These are phyloP conservation scores for Aspergillus cavernicola DNA, from an alignment of 495 filamentous ascomycete genomes.

Conservation along the genomic window DNA sequence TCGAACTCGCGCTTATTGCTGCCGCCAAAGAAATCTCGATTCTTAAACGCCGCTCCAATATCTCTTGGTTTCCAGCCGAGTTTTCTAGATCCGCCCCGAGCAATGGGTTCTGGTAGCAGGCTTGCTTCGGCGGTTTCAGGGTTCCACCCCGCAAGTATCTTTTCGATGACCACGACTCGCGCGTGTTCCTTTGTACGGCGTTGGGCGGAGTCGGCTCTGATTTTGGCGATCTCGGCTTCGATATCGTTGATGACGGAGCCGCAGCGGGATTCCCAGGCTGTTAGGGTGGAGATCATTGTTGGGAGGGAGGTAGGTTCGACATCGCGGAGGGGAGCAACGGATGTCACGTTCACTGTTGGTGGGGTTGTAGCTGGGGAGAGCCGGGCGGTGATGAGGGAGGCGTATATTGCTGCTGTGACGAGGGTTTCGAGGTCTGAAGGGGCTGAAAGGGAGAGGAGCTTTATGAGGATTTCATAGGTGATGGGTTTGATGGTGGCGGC, in stretches of 20 bases:
- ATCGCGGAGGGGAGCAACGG: slow-evolving; percentile 81
- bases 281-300: slow-evolving; percentile 60
- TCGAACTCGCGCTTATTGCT: slow-evolving; percentile 43
- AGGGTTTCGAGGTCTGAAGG: slow-evolving; percentile 80
- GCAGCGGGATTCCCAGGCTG: slow-evolving; percentile 75
- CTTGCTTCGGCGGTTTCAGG: slow-evolving; percentile 11
- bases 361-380: slow-evolving; percentile 67
- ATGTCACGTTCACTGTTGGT: slow-evolving; percentile 68
- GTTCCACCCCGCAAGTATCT: slow-evolving; percentile 30
- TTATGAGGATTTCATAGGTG: slow-evolving; percentile 66
- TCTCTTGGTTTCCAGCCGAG: slow-evolving; percentile 24
- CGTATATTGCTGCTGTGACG: slow-evolving; percentile 85
- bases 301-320: slow-evolving; percentile 66
- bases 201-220: slow-evolving; percentile 53
- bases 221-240: slow-evolving; percentile 61
- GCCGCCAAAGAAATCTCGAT: slow-evolving; percentile 24
- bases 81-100: slow-evolving; percentile 14
- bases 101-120: not conserved
- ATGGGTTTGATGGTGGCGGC: slow-evolving; percentile 59
- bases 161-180: slow-evolving; percentile 46
- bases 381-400: slow-evolving; percentile 72
- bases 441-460: slow-evolving; percentile 60
- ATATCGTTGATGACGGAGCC: slow-evolving; percentile 68
- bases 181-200: slow-evolving; percentile 46
- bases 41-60: slow-evolving; percentile 19